Evolutionary conservation across 1,284 basidiomycete genomes (phyloP).

Genomic region (Malassezia japonica): DNA sequence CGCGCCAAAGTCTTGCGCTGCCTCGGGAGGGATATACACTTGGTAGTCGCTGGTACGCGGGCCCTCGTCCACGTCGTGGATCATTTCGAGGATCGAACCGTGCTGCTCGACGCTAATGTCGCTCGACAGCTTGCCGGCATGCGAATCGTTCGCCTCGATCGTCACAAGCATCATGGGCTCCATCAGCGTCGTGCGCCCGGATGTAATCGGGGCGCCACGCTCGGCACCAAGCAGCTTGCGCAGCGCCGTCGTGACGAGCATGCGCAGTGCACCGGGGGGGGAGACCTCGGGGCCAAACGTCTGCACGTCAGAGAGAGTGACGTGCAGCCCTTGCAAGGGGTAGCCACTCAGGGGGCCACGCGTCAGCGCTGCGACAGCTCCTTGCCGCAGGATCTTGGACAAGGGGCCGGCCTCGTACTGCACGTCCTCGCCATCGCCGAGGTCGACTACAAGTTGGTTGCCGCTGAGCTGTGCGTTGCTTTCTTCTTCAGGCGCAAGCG

Average conservation of each 20-base stretch:
- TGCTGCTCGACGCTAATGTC: conserved; percentile 40
- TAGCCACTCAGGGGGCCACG: conserved; percentile 39
- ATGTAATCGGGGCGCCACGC: neutral
- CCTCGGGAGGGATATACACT: conserved; percentile 62
- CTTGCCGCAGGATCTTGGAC: conserved; percentile 12
- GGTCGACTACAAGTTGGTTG: conserved; percentile 26
- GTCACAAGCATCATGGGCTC: conserved; percentile 43
- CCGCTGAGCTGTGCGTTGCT: conserved; percentile 23
- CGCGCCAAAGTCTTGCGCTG: conserved; percentile 40
- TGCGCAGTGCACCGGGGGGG: conserved; percentile 25
- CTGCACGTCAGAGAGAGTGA: conserved; percentile 22
- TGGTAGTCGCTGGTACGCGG: conserved; percentile 55
- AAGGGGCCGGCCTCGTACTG: neutral
- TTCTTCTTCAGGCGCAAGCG: conserved; percentile 18
- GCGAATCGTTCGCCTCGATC: conserved; percentile 23
- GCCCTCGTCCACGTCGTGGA: conserved; percentile 51
- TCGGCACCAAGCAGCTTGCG: conserved; percentile 22
- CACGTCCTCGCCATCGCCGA: conserved; percentile 4
- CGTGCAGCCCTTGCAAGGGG: conserved; percentile 28
- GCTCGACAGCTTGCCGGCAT: conserved; percentile 36
- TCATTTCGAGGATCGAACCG: conserved; percentile 32
- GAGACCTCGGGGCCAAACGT: conserved; percentile 28
- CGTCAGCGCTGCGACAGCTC: conserved; percentile 28
- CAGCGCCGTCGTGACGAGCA: conserved; percentile 24
- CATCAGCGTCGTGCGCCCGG: conserved; percentile 29